Evolutionary conservation across 345 rosid species (phyloP).

Genomic region (Dipteronia sinensis): DNA sequence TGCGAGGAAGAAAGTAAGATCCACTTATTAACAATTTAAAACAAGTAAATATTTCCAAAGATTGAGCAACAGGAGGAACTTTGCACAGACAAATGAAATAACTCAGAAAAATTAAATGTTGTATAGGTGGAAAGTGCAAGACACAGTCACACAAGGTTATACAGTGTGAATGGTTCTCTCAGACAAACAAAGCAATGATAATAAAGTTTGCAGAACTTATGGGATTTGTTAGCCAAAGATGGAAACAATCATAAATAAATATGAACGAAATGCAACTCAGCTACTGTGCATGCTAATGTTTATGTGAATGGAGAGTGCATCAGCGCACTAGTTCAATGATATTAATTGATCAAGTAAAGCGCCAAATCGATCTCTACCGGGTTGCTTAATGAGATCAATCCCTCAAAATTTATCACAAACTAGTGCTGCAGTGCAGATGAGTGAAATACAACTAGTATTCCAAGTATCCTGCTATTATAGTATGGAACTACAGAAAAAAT

Average conservation of each 20-base stretch:
- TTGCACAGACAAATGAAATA: not conserved
- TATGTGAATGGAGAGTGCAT: not conserved
- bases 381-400: not conserved
- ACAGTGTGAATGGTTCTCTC: conserved; percentile 1
- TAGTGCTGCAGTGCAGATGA: not conserved
- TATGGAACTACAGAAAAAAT: not conserved
- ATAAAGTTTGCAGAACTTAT: not conserved
- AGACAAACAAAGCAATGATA: not conserved
- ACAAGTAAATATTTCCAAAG: conserved; percentile 8
- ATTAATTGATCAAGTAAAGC: not conserved
- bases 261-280: not conserved
- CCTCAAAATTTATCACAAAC: not conserved
- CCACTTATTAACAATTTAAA: conserved; percentile 21
- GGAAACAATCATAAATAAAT: not conserved
- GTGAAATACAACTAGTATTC: not conserved
- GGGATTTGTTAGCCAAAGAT: not conserved
- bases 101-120: not conserved
- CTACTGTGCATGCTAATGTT: not conserved
- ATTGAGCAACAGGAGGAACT: conserved; percentile 5
- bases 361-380: not conserved
- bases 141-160: not conserved
- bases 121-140: not conserved
- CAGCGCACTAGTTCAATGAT: not conserved
- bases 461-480: not conserved
- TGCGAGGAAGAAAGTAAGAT: conserved; percentile 40